Evolutionary conservation across 1,284 basidiomycete genomes (phyloP).

Genomic region (Ceratobasidium sp.): DNA sequence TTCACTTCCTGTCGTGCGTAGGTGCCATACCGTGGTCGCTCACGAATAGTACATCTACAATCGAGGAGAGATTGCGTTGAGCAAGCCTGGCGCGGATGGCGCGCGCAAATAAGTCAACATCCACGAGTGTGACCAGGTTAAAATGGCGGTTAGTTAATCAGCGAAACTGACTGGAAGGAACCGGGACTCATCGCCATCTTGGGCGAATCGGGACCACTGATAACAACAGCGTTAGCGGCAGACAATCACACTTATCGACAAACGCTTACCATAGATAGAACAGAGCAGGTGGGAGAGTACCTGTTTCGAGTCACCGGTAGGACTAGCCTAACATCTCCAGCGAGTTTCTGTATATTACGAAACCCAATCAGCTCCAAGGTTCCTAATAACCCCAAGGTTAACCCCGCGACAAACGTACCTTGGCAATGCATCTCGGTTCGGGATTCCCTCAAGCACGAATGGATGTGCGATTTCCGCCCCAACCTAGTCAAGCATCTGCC

Average conservation of each 20-base stretch:
- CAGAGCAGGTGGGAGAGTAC: slow-evolving; percentile 73
- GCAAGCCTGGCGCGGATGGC: slow-evolving; percentile 70
- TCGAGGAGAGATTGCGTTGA: slow-evolving; percentile 78
- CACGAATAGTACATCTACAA: slow-evolving; percentile 90
- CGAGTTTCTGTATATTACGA: too few relatives aligned
- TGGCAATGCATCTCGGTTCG: too few relatives aligned
- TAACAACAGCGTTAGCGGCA: slow-evolving; percentile 83
- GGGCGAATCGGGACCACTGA: slow-evolving; percentile 75
- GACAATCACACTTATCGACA: slow-evolving; percentile 73
- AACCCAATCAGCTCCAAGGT: too few relatives aligned
- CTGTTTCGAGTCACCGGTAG: slow-evolving; percentile 76
- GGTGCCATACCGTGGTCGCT: slow-evolving; percentile 95
- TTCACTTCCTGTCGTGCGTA: slow-evolving; percentile 76
- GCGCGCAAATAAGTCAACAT: slow-evolving; percentile 81
- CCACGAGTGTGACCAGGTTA: slow-evolving; percentile 67
- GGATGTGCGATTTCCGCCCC: too few relatives aligned
- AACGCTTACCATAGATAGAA: slow-evolving; percentile 73
- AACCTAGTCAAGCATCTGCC: too few relatives aligned
- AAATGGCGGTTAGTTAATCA: too few relatives aligned
- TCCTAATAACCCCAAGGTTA: too few relatives aligned
- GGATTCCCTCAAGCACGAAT: too few relatives aligned
- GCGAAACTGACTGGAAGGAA: too few relatives aligned
- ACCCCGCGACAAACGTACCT: too few relatives aligned
- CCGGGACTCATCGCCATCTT: slow-evolving; percentile 78
- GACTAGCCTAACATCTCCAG: slow-evolving; percentile 85